phyloP scores from a whole-genome alignment of 345 rosid genomes.

The Linum usitatissimum region DNA sequence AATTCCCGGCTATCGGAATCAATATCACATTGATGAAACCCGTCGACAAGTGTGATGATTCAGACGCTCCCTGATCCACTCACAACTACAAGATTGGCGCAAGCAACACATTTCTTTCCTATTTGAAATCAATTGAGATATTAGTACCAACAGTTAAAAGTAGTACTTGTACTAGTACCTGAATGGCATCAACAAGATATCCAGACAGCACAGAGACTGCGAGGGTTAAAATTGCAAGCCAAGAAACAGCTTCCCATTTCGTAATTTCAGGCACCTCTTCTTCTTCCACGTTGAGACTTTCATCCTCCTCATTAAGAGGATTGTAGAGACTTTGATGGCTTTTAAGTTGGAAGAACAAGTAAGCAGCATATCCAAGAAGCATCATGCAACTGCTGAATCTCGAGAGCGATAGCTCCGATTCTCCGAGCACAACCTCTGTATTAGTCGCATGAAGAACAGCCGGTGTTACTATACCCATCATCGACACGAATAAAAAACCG shows the following conservation, averaged over 20 bases:
- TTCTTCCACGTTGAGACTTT: neutral
- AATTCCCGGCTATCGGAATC: neutral
- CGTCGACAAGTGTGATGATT: neutral
- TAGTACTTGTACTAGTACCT: neutral
- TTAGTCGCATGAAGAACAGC: constrained; percentile 1
- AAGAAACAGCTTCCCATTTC: constrained; percentile 2
- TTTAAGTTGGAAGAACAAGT: constrained; percentile 8
- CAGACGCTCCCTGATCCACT: neutral
- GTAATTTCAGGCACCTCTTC: constrained; percentile 5
- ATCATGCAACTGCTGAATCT: constrained; percentile 9
- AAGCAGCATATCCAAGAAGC: constrained; percentile 3
- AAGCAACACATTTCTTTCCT: too few relatives aligned
- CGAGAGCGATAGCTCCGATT: neutral
- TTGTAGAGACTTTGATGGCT: neutral
- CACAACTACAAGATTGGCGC: too few relatives aligned
- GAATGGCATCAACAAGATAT: constrained; percentile 8
- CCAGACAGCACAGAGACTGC: constrained; percentile 5
- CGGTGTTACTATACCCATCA: neutral
- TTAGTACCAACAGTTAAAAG: too few relatives aligned
- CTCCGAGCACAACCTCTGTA: neutral
- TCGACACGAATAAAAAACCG: neutral
- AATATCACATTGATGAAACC: neutral
- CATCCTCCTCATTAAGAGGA: neutral
- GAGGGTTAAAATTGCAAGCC: constrained; percentile 5
- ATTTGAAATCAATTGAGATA: too few relatives aligned